Evolutionary conservation across 306 rosid species (phyloP).

Genomic region (Trifolium pratense): DNA sequence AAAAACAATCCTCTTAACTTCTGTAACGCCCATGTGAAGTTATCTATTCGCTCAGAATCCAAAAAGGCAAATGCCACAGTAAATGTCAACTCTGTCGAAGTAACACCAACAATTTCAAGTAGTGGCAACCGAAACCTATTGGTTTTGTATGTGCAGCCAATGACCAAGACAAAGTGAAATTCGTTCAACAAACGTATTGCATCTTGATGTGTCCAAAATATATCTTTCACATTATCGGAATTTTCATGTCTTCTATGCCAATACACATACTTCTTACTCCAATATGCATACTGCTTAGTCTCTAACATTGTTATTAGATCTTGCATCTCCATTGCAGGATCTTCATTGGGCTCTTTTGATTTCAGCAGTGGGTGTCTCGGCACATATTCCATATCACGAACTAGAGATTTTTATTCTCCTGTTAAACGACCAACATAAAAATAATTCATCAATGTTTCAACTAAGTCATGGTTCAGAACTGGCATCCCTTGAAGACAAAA

Average conservation of each 20-base stretch:
- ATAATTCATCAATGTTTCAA: background rate
- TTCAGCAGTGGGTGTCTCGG: background rate
- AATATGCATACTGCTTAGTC: background rate
- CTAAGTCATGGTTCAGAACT: background rate
- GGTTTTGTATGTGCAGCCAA: background rate
- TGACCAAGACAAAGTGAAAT: background rate
- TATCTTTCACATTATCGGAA: background rate
- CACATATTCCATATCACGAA: background rate
- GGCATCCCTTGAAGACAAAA: background rate
- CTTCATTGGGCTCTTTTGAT: conserved; percentile 11
- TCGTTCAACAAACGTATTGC: background rate
- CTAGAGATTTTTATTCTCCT: background rate
- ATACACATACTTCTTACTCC: background rate
- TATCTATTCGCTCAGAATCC: background rate
- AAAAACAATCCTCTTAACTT: background rate
- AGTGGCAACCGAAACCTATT: background rate
- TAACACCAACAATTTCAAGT: conserved; percentile 15
- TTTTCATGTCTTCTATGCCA: background rate
- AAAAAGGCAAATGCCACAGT: background rate
- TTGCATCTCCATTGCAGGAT: background rate
- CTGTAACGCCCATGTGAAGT: background rate
- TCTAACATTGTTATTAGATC: background rate
- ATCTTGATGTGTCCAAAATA: background rate
- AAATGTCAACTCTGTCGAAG: background rate
- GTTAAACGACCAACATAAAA: background rate